phyloP scores from a whole-genome alignment of 768 basidiomycete species.

The Lentinus brumalis region DNA sequence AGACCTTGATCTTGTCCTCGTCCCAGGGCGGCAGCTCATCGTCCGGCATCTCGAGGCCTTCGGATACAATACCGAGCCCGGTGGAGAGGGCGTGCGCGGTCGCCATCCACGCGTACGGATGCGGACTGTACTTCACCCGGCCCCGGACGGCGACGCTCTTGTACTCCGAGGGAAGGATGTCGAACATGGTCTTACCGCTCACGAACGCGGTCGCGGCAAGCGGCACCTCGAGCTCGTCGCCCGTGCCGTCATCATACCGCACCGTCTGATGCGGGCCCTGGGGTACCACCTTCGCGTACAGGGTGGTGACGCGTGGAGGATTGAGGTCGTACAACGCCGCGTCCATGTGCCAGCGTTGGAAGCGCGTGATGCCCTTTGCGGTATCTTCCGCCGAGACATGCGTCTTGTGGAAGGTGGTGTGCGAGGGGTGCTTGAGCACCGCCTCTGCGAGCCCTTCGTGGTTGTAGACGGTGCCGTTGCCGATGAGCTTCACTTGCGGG shows the following conservation, averaged over 20 bases:
- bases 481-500: conserved; percentile 91
- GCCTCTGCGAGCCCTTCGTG: conserved; percentile 81
- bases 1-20: conserved; percentile 69
- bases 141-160: conserved; percentile 82
- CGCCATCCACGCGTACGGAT: conserved; percentile 92
- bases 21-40: conserved; percentile 80
- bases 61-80: conserved; percentile 80
- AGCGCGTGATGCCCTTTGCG: conserved; percentile 74
- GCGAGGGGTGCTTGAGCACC: conserved; percentile 82
- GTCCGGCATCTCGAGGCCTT: conserved; percentile 68
- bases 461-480: conserved; percentile 78
- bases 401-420: conserved; percentile 87
- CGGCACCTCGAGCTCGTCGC: conserved; percentile 79
- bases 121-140: conserved; percentile 77
- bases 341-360: conserved; percentile 93
- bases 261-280: conserved; percentile 63
- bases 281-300: conserved; percentile 79
- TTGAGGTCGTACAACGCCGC: conserved; percentile 78
- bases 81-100: conserved; percentile 72
- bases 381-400: conserved; percentile 73
- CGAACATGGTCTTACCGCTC: conserved; percentile 83
- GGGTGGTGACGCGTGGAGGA: conserved; percentile 85
- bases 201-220: conserved; percentile 87
- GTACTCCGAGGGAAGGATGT: conserved; percentile 64
- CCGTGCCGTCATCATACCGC: conserved; percentile 85